Percentiles rank a stretch among this genome's conserved stretches.
phyloP scores from a whole-genome alignment of 257 asterid species.

The Gardenia jasminoides region DNA sequence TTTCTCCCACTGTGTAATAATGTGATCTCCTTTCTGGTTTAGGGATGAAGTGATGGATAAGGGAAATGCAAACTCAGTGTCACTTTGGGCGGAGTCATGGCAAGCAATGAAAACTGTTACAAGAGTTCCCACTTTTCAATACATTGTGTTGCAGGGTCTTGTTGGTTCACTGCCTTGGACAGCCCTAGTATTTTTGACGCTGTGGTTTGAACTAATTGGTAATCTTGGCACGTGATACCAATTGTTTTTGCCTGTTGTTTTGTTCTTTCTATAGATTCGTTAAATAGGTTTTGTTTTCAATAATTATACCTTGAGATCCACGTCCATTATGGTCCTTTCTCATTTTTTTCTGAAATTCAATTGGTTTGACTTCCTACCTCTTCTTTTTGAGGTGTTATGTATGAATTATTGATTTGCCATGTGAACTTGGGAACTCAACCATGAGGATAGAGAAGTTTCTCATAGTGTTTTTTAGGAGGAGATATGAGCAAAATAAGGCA shows the following conservation, averaged over 20 bases:
- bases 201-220: constrained; percentile 96
- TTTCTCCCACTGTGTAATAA: constrained; percentile 6
- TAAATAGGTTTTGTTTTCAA: neutral
- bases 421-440: neutral
- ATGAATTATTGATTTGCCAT: neutral
- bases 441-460: neutral
- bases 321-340: neutral
- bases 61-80: constrained; percentile 37
- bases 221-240: constrained; percentile 16
- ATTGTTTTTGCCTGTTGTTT: neutral
- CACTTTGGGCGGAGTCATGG: constrained; percentile 87
- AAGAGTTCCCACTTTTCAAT: constrained; percentile 82
- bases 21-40: constrained; percentile 20
- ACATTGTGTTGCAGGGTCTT: constrained; percentile 90
- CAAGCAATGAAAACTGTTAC: constrained; percentile 76
- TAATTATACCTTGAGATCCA: neutral
- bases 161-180: constrained; percentile 97
- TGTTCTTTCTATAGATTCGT: neutral
- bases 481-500: neutral
- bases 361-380: neutral
- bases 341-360: neutral
- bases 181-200: constrained; percentile 83
- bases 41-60: constrained; percentile 67
- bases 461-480: neutral
- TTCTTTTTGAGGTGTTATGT: neutral